A percentile compares a stretch with the other conserved stretches of the same genome.
Conservation (phyloP, 164 flowering plant species). For the Echeveria elegans region DNA sequence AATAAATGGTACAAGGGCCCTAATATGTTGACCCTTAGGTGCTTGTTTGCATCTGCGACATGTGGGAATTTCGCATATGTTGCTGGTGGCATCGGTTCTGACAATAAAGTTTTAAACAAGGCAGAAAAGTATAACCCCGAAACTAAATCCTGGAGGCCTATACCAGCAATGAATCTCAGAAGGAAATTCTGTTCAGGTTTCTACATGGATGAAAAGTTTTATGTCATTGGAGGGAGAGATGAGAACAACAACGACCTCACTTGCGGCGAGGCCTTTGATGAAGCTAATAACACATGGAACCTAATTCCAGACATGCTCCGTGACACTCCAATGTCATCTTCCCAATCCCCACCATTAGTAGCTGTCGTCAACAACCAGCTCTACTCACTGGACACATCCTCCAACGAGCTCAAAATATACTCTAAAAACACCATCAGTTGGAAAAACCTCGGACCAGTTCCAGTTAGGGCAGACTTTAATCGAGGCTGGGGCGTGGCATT, state of each 20-base stretch:
- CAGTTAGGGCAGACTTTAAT: constrained; percentile 55
- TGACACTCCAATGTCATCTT: constrained; percentile 25
- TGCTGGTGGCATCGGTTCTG: constrained; percentile 53
- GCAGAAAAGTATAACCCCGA: constrained; percentile 58
- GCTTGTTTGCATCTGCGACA: constrained; percentile 71
- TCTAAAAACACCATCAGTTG: constrained; percentile 50
- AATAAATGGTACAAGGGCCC: constrained; percentile 63
- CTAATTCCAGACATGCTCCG: constrained; percentile 53
- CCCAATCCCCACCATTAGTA: constrained; percentile 66
- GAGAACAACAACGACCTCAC: constrained; percentile 33
- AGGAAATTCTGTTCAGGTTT: constrained; percentile 63
- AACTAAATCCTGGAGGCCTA: constrained; percentile 38
- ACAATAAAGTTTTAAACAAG: constrained; percentile 27
- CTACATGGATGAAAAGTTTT: constrained; percentile 66
- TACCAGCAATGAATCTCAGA: constrained; percentile 43
- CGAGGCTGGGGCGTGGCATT: constrained; percentile 93
- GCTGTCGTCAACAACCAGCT: constrained; percentile 76
- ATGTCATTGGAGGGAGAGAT: constrained; percentile 63
- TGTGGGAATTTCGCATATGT: constrained; percentile 54
- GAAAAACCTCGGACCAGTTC: constrained; percentile 59
- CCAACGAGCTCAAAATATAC: constrained; percentile 57
- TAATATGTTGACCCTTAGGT: constrained; percentile 55
- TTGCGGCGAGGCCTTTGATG: constrained; percentile 61
- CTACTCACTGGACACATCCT: constrained; percentile 53
- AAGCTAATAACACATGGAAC: constrained; percentile 38